Evolutionary conservation across 768 basidiomycete genomes (phyloP).

Genomic region (Tylopilus vinaceipallidus): DNA sequence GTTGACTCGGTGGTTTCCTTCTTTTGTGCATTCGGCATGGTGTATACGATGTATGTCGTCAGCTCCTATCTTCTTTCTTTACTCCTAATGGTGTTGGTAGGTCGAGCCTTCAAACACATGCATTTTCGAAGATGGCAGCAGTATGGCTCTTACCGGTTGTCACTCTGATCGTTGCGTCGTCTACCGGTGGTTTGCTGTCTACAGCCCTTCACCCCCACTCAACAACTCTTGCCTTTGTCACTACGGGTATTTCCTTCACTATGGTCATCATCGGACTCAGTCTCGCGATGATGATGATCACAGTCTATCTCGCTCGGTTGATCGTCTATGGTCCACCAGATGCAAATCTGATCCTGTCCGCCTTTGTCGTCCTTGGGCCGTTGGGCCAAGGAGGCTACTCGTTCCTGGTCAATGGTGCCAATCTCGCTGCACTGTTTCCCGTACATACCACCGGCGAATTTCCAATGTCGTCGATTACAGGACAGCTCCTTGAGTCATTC

Average conservation of each 20-base stretch:
- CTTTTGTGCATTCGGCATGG: constrained; percentile 45
- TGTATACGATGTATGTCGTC: constrained; percentile 43
- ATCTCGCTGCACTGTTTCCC: constrained; percentile 36
- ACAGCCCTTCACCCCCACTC: constrained; percentile 36
- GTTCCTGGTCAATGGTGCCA: constrained; percentile 39
- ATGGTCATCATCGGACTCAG: constrained; percentile 46
- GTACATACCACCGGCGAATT: constrained; percentile 30
- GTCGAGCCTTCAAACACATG: constrained; percentile 44
- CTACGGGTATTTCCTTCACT: constrained; percentile 41
- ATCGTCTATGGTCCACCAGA: constrained; percentile 42
- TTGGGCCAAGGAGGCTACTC: constrained; percentile 53
- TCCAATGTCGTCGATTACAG: constrained; percentile 34
- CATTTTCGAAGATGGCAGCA: constrained; percentile 39
- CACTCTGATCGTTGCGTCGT: constrained; percentile 51
- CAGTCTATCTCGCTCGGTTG: constrained; percentile 44
- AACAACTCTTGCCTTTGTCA: constrained; percentile 39
- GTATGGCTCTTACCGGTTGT: constrained; percentile 54
- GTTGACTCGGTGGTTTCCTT: constrained; percentile 42
- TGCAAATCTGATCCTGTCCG: constrained; percentile 38
- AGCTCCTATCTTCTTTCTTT: background rate
- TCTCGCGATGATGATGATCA: constrained; percentile 49
- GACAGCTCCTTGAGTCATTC: constrained; percentile 41
- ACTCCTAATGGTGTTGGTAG: constrained; percentile 29
- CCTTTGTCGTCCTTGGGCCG: constrained; percentile 51
- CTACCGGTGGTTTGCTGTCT: constrained; percentile 47